Base-by-base conservation (phyloP, 345 rosid species). In the sweet orange (Citrus sinensis) region DNA sequence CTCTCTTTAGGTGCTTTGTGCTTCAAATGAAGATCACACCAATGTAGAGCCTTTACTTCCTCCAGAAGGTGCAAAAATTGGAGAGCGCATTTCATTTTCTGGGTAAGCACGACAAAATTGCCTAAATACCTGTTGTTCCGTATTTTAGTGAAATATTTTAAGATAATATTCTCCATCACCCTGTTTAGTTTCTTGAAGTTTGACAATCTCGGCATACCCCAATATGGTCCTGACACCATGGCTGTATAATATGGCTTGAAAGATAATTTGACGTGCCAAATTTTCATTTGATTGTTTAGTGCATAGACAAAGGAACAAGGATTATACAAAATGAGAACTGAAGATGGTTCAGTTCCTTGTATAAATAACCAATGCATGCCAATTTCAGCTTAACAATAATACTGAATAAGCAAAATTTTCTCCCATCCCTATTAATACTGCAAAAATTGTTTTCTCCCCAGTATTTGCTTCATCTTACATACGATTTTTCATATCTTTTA, bases 21-120 rank as follows among this genome's bases (percentile, higher is more conserved):
- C 99, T 83, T 94, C 98, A 49, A 92, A 65, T 67, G 95, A 90
- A 83, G 98, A 94, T 79, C 98, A 93, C 85, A 83, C 91, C 1
- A 71, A 75, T 29, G 97, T 91, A 27, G 97, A 96, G 77, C 98
- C 99, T 25, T 80, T 96, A 87, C 85, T 90, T 6, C 94, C 97
- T 67, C 98, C 98, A 81, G 97, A 87, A 81, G 94, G 93, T 20
- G 92, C 94, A 35, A 86, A 88, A 75, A 85, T 86, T 24, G 99
- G 99, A 70, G 97, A 95, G 86, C 85, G 80, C 19, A 76, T 95
- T 67, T 78, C 92, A 67, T 93, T 95, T 83, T 78, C 87, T 34
- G 98, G 98, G 98, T 95, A 88, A 86, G 85, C 74, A 70, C 81
- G 25, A 17, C 16, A 30, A 54, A 66, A 6, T 17, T n/a, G 34